Evolutionary conservation across 805 yeast species (phyloP).

Genomic region (Starmerella geochares): DNA sequence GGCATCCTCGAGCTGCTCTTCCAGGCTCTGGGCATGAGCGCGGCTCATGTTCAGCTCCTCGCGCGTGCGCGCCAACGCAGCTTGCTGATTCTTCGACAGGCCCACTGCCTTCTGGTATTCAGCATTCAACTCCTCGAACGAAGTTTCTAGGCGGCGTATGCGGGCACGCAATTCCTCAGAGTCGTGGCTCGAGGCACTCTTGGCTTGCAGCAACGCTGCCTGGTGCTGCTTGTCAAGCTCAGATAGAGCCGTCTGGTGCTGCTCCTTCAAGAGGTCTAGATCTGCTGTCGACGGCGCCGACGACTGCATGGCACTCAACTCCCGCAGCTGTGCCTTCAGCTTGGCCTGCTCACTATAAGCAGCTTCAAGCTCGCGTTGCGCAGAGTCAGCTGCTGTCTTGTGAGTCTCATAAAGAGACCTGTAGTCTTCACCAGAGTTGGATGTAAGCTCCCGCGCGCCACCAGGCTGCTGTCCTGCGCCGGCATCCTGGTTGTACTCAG

Average conservation of each 20-base stretch:
- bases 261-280: constrained; percentile 21
- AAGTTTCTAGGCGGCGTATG: constrained; percentile 34
- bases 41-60: constrained; percentile 56
- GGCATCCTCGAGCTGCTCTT: constrained; percentile 60
- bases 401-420: constrained; percentile 27
- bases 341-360: constrained; percentile 24
- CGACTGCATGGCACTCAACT: constrained; percentile 22
- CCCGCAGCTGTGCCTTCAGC: constrained; percentile 25
- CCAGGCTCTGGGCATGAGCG: constrained; percentile 44
- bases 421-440: constrained; percentile 12
- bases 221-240: constrained; percentile 16
- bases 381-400: constrained; percentile 27
- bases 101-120: constrained; percentile 63
- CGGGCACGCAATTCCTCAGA: constrained; percentile 26
- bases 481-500: constrained; percentile 8
- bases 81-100: constrained; percentile 62
- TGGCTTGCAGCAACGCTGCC: constrained; percentile 3
- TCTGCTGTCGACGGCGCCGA: constrained; percentile 23
- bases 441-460: constrained; percentile 2
- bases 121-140: constrained; percentile 41
- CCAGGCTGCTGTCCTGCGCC: constrained; percentile 11
- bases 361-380: constrained; percentile 29
- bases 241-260: constrained; percentile 13
- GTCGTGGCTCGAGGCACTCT: constrained; percentile 1
- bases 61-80: constrained; percentile 64